These are phyloP conservation scores for Leishmania turanica DNA, from an alignment of 208 protist genomes.

Conservation along the genomic window DNA sequence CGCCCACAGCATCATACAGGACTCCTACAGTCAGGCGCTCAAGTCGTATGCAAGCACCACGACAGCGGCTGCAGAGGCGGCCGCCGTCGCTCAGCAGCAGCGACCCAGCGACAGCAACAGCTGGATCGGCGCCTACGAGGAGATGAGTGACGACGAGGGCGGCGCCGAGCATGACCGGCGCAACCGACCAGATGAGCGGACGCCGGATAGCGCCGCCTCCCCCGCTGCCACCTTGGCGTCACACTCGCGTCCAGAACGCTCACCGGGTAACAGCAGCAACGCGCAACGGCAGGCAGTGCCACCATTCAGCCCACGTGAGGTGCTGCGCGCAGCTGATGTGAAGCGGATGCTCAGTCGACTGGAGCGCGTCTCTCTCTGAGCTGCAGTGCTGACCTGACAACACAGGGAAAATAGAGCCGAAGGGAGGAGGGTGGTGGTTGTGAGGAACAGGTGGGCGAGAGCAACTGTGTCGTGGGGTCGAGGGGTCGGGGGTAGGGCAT, in stretches of 20 bases:
- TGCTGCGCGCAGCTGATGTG: conserved; percentile 25
- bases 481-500: neutral
- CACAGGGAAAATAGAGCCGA: neutral
- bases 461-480: neutral
- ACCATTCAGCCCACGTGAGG: neutral
- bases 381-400: neutral
- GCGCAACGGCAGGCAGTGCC: conserved; percentile 10
- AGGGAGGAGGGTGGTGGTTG: neutral
- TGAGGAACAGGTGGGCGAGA: neutral
- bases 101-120: neutral
- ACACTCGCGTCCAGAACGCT: neutral
- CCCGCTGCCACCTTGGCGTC: neutral
- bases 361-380: conserved; percentile 5
- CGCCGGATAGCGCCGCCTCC: neutral
- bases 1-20: conserved; percentile 66
- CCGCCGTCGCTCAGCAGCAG: conserved; percentile 3
- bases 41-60: conserved; percentile 23
- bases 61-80: conserved; percentile 3
- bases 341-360: conserved; percentile 41
- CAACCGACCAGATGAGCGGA: neutral
- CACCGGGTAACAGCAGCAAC: neutral
- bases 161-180: neutral
- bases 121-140: neutral
- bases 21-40: conserved; percentile 54
- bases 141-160: neutral